These are phyloP conservation scores for Colletotrichum lentis DNA, from an alignment of 2,329 filamentous ascomycete genomes.

Conservation along the genomic window DNA sequence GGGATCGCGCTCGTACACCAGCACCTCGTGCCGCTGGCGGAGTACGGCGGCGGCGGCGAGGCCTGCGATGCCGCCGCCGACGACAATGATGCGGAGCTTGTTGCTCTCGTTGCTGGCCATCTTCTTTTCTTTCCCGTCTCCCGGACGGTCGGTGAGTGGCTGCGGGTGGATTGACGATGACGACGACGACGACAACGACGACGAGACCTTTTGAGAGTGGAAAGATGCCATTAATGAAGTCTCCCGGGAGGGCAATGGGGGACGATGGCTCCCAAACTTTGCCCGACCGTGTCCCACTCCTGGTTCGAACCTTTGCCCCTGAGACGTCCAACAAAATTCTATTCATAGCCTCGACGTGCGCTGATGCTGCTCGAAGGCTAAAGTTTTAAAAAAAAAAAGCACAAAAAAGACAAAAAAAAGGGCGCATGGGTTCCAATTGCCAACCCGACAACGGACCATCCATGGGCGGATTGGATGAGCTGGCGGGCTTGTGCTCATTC, in stretches of 20 bases:
- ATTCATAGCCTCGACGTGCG: conserved; percentile 10
- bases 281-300: background rate
- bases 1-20: conserved; percentile 29
- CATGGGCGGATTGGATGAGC: background rate
- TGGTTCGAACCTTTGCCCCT: background rate
- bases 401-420: too few species aligned
- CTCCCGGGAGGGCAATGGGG: background rate
- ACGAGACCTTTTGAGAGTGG: background rate
- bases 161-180: background rate
- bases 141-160: background rate
- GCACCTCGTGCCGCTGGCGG: conserved; percentile 27
- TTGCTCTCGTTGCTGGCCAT: background rate
- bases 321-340: conserved; percentile 32
- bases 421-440: background rate
- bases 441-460: background rate
- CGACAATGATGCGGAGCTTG: conserved; percentile 24
- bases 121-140: background rate
- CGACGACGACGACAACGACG: too few species aligned
- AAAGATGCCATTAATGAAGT: background rate
- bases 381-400: too few species aligned
- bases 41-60: conserved; percentile 30
- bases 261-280: background rate
- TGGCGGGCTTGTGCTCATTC: background rate
- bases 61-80: conserved; percentile 31
- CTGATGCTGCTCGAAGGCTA: conserved; percentile 13